Percentiles rank a stretch among this genome's conserved stretches.
These are phyloP conservation scores for Globisporangium polare DNA, from an alignment of 352 stramenopile genomes.

Conservation along the genomic window DNA sequence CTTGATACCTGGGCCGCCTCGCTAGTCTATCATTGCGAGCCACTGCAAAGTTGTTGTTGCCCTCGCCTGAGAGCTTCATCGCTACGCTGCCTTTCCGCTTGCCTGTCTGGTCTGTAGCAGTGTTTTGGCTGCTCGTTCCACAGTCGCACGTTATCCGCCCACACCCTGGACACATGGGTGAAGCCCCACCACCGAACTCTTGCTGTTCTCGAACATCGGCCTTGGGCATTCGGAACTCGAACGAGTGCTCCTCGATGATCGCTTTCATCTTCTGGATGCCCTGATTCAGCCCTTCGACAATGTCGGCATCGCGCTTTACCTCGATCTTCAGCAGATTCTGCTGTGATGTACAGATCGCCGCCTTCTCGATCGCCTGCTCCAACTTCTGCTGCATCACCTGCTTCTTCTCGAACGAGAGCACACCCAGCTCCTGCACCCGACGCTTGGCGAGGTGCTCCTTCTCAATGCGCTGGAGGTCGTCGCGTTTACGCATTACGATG, in stretches of 20 bases:
- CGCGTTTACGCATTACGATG: constrained; percentile 37
- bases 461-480: constrained; percentile 32
- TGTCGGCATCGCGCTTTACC: constrained; percentile 34
- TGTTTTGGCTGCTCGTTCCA: neutral
- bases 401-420: constrained; percentile 57
- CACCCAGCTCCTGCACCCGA: constrained; percentile 44
- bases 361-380: constrained; percentile 36
- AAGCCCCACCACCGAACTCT: constrained; percentile 6
- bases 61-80: neutral
- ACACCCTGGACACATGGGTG: constrained; percentile 42
- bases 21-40: neutral
- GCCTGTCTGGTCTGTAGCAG: neutral
- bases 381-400: constrained; percentile 41
- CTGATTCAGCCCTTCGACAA: constrained; percentile 48
- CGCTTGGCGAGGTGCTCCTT: constrained; percentile 35
- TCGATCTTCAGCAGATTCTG: constrained; percentile 39
- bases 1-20: constrained; percentile 1
- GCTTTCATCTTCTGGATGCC: constrained; percentile 43
- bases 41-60: neutral
- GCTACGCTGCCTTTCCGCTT: neutral
- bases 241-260: constrained; percentile 51
- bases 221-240: constrained; percentile 58
- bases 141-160: constrained; percentile 58
- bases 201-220: constrained; percentile 54
- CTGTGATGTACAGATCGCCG: constrained; percentile 33